Evolutionary conservation across 1,284 basidiomycete species (phyloP).

Genomic region (Ustilago trichophora): DNA sequence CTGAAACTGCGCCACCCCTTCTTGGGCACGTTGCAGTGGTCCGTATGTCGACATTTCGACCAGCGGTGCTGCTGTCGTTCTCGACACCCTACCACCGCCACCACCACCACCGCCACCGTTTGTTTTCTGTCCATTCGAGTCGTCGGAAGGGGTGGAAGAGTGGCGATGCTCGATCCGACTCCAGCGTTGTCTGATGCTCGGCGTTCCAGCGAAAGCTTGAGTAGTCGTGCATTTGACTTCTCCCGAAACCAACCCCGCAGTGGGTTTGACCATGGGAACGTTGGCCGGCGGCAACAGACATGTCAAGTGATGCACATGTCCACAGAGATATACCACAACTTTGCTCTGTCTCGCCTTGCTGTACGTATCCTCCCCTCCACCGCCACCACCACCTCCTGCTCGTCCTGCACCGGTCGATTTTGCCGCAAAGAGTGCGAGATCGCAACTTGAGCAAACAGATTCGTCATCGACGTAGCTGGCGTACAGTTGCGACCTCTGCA

Average conservation of each 20-base stretch:
- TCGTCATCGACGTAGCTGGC: slow-evolving; percentile 49
- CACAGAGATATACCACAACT: slow-evolving; percentile 59
- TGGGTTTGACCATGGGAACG: slow-evolving; percentile 9
- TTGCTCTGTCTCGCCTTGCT: slow-evolving; percentile 11
- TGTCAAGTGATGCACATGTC: slow-evolving; percentile 55
- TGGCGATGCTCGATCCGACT: slow-evolving; percentile 5
- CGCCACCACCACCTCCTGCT: background rate
- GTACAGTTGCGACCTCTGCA: slow-evolving; percentile 38
- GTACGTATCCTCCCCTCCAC: slow-evolving; percentile 8
- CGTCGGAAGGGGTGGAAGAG: no score
- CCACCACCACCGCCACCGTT: no score
- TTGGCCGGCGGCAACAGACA: slow-evolving; percentile 42
- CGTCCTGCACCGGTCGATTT: no score
- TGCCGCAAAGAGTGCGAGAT: slow-evolving; percentile 26
- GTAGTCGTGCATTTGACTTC: slow-evolving; percentile 25
- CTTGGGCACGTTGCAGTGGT: slow-evolving; percentile 21
- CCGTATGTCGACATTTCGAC: slow-evolving; percentile 32
- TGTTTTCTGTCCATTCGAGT: no score
- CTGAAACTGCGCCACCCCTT: slow-evolving; percentile 23
- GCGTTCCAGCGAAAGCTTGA: slow-evolving; percentile 28
- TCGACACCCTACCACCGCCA: no score
- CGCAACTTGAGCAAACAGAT: slow-evolving; percentile 45
- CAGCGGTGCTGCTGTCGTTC: background rate
- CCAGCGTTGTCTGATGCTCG: slow-evolving; percentile 27
- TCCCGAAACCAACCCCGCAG: background rate